Base-by-base conservation (phyloP, 148 eudicot genomes). In the Oxyria digyna region DNA sequence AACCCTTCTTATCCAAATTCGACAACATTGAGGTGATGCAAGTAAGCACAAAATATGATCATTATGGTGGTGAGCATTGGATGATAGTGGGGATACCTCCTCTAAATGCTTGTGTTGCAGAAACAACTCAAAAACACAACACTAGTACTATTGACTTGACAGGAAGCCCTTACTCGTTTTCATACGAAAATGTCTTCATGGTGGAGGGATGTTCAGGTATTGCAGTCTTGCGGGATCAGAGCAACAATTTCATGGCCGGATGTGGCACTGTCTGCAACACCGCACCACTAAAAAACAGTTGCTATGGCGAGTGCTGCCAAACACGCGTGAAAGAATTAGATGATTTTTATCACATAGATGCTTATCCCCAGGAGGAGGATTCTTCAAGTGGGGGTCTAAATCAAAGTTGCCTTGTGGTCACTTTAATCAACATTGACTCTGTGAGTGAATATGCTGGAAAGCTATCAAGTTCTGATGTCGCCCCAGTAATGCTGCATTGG, bases 201-300 rank as follows among this genome's bases (percentile, higher is more conserved):
- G 18, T 67, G 31, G 46, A 21, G 31, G 69, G 69, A 2, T 67
- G 69, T 15, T n/a, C 46, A 42, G 50, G 49, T 2, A 67, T 32
- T 23, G 69, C 69, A 6, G 21, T 67, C 48, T 41, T 67, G 49
- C 6, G 21, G 3, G 6, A 67, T 24, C 8, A 42, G 1, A 20
- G 13, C 27, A n/a, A n/a, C n/a, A 24, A 41, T 5, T 0, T 0
- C 3, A 7, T 20, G n/a, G 49, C 49, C 9, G 69, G 49, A 7
- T 67, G 49, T 41, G 45, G 48, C 29, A 67, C 69, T 24, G 29
- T 67, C 12, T 67, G 46, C 69, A 57, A n/a, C n/a, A n/a, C 0
- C 35, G 13, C 4, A 12, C 12, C 27, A 57, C 35, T 29, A 29
- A 6, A 26, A 57, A 4, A 24, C n/a, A 13, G 33, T 14, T 57